These are phyloP conservation scores for Licmophora abbreviata DNA, from an alignment of 108 stramenopile genomes.

Conservation along the genomic window DNA sequence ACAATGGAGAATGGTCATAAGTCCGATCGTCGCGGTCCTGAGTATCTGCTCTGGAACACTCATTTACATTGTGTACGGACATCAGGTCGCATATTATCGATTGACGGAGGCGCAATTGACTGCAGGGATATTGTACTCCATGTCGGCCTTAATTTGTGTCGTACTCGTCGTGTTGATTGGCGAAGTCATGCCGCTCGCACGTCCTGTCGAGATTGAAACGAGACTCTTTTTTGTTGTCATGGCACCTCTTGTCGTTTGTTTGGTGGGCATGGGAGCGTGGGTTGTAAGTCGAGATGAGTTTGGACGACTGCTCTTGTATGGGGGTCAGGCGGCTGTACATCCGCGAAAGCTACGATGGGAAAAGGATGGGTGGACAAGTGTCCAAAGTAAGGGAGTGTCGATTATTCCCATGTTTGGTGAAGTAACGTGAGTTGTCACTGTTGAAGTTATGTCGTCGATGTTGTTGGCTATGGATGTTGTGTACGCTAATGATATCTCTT, in stretches of 20 bases:
- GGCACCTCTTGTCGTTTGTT: slow-evolving; percentile 62
- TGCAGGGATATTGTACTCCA: slow-evolving; percentile 72
- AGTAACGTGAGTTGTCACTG: slow-evolving; percentile 36
- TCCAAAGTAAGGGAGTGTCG: slow-evolving; percentile 66
- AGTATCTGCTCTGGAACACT: slow-evolving; percentile 49
- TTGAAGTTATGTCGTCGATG: not conserved
- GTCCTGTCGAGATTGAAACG: slow-evolving; percentile 45
- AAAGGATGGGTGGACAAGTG: slow-evolving; percentile 68
- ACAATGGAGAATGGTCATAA: slow-evolving; percentile 41
- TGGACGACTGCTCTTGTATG: slow-evolving; percentile 62
- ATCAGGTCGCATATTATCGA: slow-evolving; percentile 79
- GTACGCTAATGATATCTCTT: not conserved
- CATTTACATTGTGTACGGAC: slow-evolving; percentile 76
- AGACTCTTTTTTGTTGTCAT: slow-evolving; percentile 54
- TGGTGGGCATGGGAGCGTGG: slow-evolving; percentile 79
- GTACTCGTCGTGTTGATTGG: slow-evolving; percentile 62
- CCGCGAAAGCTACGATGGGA: slow-evolving; percentile 62
- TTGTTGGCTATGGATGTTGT: not conserved
- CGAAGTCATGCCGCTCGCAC: slow-evolving; percentile 40
- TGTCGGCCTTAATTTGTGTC: slow-evolving; percentile 61
- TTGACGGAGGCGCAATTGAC: slow-evolving; percentile 77
- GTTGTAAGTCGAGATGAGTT: slow-evolving; percentile 77
- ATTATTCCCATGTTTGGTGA: slow-evolving; percentile 87
- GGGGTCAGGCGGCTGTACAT: slow-evolving; percentile 78
- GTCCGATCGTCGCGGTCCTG: slow-evolving; percentile 52